Evolutionary conservation across 345 rosid species (phyloP), one percentile per base, ranked within the genome.

Genomic region (sweet orange (Citrus sinensis)): DNA sequence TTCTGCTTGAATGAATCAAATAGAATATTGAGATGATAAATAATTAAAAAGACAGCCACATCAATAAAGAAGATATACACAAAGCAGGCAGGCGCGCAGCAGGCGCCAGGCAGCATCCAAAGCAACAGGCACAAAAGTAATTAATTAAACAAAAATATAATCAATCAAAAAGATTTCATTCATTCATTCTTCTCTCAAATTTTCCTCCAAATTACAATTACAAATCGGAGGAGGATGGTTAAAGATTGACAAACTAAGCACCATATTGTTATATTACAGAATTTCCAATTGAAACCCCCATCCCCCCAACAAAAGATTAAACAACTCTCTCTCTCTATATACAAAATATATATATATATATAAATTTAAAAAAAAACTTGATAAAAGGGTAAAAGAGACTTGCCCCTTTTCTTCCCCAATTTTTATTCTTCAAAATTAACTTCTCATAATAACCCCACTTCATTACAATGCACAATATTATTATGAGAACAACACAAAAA

Each of bases 371-470:
- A 25, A 27, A 25, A 24, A 19, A 76, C 61, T 64, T 69, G 49
- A 40, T 13, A 30, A 66, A 65, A 49, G 77, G 73, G 34, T 49
- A 77, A 29, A 34, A 40, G 51, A 32, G 5, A 4, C 5, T 51
- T 64, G 54, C 60, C 6, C 14, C 40, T n/a, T 71, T n/a, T 56
- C 46, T 67, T 54, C 67, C 30, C 27, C 49, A 46, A 3, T 75
- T 67, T 63, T 78, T 82, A 78, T 86, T 80, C 75, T 65, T 75
- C 67, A 80, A 82, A 84, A 80, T 71, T 71, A 81, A 79, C 70
- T 42, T 71, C 76, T 77, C 81, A 77, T 62, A 65, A 65, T 65
- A 65, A 61, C 70, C 70, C 29, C n/a, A 46, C 51, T 81, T 77
- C 59, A 70, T 70, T 71, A 42, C 80, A 77, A 46, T 75, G 13